A percentile compares a stretch with the other conserved stretches of the same genome.
These are phyloP conservation scores for Xylaria longipes DNA, from an alignment of 495 filamentous ascomycete genomes.

Conservation along the genomic window DNA sequence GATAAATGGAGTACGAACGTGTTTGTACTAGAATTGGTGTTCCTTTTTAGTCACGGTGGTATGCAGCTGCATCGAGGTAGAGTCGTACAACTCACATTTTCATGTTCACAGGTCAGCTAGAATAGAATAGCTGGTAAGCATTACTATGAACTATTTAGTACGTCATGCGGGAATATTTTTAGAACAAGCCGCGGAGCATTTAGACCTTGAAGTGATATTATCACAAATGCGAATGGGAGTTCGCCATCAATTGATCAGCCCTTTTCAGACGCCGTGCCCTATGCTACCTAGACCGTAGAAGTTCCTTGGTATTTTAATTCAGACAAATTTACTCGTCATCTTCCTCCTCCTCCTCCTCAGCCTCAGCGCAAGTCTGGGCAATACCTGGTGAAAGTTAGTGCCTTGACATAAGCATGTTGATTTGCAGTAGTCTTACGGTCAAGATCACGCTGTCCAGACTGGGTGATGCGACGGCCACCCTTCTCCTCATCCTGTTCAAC, in stretches of 20 bases:
- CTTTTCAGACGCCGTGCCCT: constrained; percentile 45
- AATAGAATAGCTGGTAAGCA: background rate
- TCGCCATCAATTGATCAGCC: constrained; percentile 44
- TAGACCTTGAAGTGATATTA: constrained; percentile 1
- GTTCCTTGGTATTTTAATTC: constrained; percentile 30
- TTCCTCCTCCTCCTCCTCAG: constrained; percentile 72
- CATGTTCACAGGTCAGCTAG: background rate
- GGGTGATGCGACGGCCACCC: constrained; percentile 95
- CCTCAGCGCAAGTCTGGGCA: constrained; percentile 75
- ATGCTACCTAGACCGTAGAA: constrained; percentile 42
- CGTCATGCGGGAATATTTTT: background rate
- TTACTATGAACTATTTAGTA: background rate
- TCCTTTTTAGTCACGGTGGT: background rate
- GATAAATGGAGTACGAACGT: background rate
- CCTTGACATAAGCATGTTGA: constrained; percentile 1
- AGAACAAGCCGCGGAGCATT: constrained; percentile 1
- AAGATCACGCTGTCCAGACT: constrained; percentile 94
- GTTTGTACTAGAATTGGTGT: background rate
- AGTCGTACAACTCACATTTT: background rate
- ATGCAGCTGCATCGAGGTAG: background rate
- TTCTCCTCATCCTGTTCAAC: constrained; percentile 96
- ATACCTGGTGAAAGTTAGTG: constrained; percentile 55
- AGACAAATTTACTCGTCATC: constrained; percentile 61
- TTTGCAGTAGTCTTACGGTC: constrained; percentile 63
- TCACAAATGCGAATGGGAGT: constrained; percentile 38